Evolutionary conservation across 306 rosid species (phyloP), one percentile per base, ranked within the genome.

Genomic region (Alnus glutinosa): DNA sequence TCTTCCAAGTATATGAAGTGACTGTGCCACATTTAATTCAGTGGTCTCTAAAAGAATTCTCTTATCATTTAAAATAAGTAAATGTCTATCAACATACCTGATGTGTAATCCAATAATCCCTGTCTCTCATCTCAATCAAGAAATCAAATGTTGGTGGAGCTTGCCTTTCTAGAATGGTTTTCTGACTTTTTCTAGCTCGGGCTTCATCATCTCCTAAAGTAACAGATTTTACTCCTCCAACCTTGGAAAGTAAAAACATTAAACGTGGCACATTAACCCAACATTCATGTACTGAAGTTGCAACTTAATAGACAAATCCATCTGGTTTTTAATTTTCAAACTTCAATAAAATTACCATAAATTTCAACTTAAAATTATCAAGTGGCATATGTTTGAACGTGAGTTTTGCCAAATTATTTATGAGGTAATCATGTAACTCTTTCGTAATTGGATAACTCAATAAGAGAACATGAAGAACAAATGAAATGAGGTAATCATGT

Each of bases 51-150:
- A 49, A 23, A 58, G 36, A 57, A 19, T 66, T 84, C 73, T 69
- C 52, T 6, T 4, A 61, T 69, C 32, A 77, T 15, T 32, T 62
- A 28, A 1, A 52, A 19, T 49, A 80, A 62, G 75, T 64, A 79
- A 47, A 76, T 64, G 64, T 37, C 85, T 36, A 79, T 28, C 69
- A 79, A 55, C 87, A 57, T 61, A 89, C 95, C 85, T 87, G 89
- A 85, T 90, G 95, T 19, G 91, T 89, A 80, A 90, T 81, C 95
- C 95, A 90, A 82, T 88, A 87, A 77, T 90, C 77, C 72, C 89
- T 82, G 55, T 88, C 89, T 84, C 95, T 90, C 95, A 90, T 90
- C 89, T 90, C 95, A 79, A 89, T 87, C 76, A 89, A 71, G 77
- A 90, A 90, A 77, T 90, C 87, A 84, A 90, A 90, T 28, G 92